Conservation (phyloP, 108 stramenopile species). For the Cyclotella distinguenda region DNA sequence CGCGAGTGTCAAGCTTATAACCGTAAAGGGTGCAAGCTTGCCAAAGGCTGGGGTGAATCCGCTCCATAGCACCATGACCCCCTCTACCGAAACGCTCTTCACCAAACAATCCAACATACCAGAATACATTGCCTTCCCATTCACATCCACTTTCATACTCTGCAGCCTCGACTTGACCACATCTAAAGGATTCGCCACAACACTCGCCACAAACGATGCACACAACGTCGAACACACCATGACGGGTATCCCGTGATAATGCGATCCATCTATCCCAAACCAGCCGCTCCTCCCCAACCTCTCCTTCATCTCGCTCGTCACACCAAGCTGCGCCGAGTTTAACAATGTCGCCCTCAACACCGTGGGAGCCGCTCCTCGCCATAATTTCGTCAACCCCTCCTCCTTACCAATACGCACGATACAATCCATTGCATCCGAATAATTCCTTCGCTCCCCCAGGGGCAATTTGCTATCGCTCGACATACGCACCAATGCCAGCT, state of each 20-base stretch:
- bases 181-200: constrained; percentile 45
- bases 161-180: constrained; percentile 37
- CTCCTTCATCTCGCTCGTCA: constrained; percentile 34
- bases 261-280: constrained; percentile 32
- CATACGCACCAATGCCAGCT: constrained; percentile 39
- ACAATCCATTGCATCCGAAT: constrained; percentile 41
- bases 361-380: constrained; percentile 40
- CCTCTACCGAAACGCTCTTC: constrained; percentile 25
- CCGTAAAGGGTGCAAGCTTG: constrained; percentile 34
- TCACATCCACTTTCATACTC: constrained; percentile 29
- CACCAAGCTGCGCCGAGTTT: constrained; percentile 29
- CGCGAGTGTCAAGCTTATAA: constrained; percentile 38
- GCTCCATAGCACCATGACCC: constrained; percentile 16
- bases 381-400: constrained; percentile 35
- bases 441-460: constrained; percentile 29
- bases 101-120: constrained; percentile 37
- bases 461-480: constrained; percentile 40
- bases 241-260: constrained; percentile 32
- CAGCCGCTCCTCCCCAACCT: constrained; percentile 11
- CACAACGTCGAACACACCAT: constrained; percentile 38
- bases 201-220: constrained; percentile 33
- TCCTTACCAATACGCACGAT: constrained; percentile 41
- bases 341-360: constrained; percentile 33
- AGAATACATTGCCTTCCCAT: constrained; percentile 32
- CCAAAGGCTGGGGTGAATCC: constrained; percentile 40